A percentile compares a stretch with the other conserved stretches of the same genome.
These are phyloP conservation scores for Akanthomyces lecanii DNA, from an alignment of 2,329 filamentous ascomycete species.

Conservation along the genomic window DNA sequence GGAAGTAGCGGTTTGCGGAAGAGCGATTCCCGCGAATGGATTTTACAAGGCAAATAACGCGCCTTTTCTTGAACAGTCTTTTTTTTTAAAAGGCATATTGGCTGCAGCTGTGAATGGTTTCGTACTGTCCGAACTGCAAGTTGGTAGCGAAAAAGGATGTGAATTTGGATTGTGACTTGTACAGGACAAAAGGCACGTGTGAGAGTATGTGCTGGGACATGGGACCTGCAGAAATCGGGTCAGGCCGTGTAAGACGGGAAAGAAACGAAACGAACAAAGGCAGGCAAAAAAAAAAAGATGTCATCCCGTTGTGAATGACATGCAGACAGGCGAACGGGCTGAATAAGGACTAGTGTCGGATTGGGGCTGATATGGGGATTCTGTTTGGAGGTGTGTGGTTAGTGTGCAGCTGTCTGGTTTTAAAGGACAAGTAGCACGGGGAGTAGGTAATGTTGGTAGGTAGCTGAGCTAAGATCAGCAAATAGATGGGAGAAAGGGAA, in stretches of 20 bases:
- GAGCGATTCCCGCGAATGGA: background rate
- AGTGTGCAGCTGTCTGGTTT: background rate
- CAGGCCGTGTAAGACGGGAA: slow-evolving; percentile 9
- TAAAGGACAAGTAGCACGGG: background rate
- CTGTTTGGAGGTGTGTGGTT: background rate
- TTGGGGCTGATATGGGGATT: background rate
- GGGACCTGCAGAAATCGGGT: background rate
- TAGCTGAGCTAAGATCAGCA: background rate
- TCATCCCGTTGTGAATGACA: background rate
- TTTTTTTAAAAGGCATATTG: too few relatives aligned
- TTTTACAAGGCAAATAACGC: background rate
- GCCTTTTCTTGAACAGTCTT: too few relatives aligned
- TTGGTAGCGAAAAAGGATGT: too few relatives aligned
- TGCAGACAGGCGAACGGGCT: background rate
- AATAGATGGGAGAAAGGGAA: background rate
- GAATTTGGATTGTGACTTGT: too few relatives aligned
- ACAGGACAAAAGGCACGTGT: too few relatives aligned
- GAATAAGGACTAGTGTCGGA: background rate
- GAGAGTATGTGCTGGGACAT: too few relatives aligned
- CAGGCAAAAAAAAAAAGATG: background rate
- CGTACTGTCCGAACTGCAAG: too few relatives aligned
- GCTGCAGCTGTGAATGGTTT: too few relatives aligned
- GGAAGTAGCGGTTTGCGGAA: background rate
- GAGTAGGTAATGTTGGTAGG: background rate
- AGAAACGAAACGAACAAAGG: background rate